Evolutionary conservation across 768 basidiomycete genomes (phyloP).

Genomic region (Boletus rubropictus): DNA sequence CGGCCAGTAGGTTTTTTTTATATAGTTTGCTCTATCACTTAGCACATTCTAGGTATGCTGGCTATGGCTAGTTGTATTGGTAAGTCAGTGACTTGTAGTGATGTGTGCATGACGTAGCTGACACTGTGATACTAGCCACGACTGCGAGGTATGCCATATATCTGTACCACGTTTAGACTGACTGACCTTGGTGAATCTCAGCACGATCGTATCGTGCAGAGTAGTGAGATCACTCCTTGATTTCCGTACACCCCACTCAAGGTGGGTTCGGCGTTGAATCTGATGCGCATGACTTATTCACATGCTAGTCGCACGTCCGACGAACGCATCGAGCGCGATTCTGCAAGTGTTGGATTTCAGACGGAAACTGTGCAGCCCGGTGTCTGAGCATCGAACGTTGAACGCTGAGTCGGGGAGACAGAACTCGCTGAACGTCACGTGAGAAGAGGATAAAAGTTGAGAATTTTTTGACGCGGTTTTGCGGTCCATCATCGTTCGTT

Average conservation of each 20-base stretch:
- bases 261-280: background rate
- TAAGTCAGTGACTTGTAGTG: background rate
- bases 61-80: background rate
- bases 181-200: background rate
- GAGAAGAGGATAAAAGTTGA: too few relatives aligned
- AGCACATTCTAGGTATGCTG: constrained; percentile 1
- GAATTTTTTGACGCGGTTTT: too few relatives aligned
- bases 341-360: too few relatives aligned
- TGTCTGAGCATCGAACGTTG: too few relatives aligned
- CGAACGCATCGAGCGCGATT: background rate
- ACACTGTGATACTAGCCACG: constrained; percentile 3
- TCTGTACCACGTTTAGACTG: background rate
- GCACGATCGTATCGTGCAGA: background rate
- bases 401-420: too few relatives aligned
- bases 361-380: too few relatives aligned
- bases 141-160: background rate
- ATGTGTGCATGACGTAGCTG: background rate
- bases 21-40: background rate
- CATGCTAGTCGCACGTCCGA: background rate
- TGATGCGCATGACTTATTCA: too few relatives aligned
- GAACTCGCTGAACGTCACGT: too few relatives aligned
- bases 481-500: too few relatives aligned
- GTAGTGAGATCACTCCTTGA: background rate
- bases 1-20: constrained; percentile 1
- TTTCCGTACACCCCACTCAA: background rate